Base-by-base conservation (phyloP, 208 protist species). In the Trypanosomatidae sp. region DNA sequence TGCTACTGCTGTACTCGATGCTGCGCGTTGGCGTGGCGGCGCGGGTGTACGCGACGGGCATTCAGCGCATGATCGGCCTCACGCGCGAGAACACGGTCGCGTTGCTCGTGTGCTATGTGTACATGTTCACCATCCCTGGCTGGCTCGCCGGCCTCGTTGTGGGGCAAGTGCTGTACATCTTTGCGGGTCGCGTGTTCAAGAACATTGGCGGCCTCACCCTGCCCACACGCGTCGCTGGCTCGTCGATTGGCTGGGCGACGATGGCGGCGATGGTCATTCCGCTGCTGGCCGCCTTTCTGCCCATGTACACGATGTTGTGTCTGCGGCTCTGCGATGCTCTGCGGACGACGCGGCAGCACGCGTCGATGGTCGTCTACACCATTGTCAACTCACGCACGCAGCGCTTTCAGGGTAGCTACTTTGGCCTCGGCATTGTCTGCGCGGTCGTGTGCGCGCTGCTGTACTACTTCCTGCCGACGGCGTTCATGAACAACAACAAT, bases 1-100 rank as follows among this genome's bases (percentile, higher is more conserved):
- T 95, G 26, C 33, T 97, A 25, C 74, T 97, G 16, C 95, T 97
- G 43, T 96, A 98, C 69, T 93, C 84, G 4, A 53, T 97, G 20
- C 68, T 98, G 10, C 96, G 86, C 47, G 73, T 97, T 15, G 77
- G 66, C 37, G 62, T 97, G 2, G 90, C 97, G 20, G 95, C 76
- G 18, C 65, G 88, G 33, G 91, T 74, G n/a, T 97, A 96, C 66
- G 92, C 97, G 52, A 61, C 96, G 15, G 94, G 88, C 41, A 80
- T 97, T 22, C 61, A 94, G 39, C 72, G 95, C 43, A 97, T 97
- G 85, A 44, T 98, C 33, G 84, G 84, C 27, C 78, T 92, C 45
- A 66, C 66, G 15, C 60, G 63, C 13, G 49, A 37, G 22, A 66
- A 72, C 32, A 10, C 89, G 13, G 49, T 81, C 7, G 26, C 68